Base-by-base conservation (phyloP, 1,139 yeast species). In the Saccharomyces hybrid region DNA sequence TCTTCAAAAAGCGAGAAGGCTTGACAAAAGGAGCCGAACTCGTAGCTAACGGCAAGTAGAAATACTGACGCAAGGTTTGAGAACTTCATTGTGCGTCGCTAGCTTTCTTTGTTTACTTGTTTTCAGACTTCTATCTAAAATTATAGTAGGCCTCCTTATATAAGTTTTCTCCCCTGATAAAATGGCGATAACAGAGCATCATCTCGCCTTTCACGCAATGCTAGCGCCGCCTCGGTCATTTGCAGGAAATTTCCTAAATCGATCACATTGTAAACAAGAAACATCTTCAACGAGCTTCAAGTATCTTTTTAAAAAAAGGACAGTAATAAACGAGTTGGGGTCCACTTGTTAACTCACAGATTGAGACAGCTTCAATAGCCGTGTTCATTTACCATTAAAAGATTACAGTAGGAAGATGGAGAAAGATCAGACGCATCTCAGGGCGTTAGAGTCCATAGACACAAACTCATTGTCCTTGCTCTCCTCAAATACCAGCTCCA, bases 381-480 rank as follows among this genome's bases (percentile, higher is more conserved):
- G 23, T 19, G 4, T 19, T 19, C 4, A 19, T 19, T 19, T 19
- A 19, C 23, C 4, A 19, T 19, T 9, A 8, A 16, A 3, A 16
- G n/a, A n/a, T 1, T 5, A 8, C 11, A 2, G 0, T 1, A 5
- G 7, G 6, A n/a, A 7, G 46, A 25, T 50, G 32, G 61, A 61
- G 66, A 62, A 59, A 34, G 64, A 61, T 47, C 16, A 48, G 11
- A 58, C 63, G 5, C 59, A 56, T 4, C 56, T 59, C 2, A 56
- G 63, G 51, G 62, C 61, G 7, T 60, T 64, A 29, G 67, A 63
- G 44, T 63, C 64, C 2, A 52, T 65, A 28, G 68, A 65, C 54
- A 56, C 65, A 2, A 65, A 65, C 46, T 63, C 68, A 2, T 46
- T 62, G 6, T 60, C 64, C 2, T 46, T 63, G 32, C 52, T 61